Conservation (phyloP, 148 eudicot genomes). For the Cornus kousa region DNA sequence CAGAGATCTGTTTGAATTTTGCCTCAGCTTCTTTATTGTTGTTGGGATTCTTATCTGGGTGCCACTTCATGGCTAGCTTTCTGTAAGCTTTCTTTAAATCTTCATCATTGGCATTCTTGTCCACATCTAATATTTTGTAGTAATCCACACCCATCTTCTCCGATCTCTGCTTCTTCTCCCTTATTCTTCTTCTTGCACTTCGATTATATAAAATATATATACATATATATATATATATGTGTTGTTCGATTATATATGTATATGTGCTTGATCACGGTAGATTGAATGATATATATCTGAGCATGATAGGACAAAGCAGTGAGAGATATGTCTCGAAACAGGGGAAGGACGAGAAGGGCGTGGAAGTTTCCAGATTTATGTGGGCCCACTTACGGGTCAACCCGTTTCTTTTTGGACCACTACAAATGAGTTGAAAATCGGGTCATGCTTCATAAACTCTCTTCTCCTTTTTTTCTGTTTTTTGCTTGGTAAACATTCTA, state of each 20-base stretch:
- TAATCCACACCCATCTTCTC: conserved; percentile 45
- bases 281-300: background rate
- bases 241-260: background rate
- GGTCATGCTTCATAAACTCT: too few species aligned
- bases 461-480: too few species aligned
- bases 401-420: too few species aligned
- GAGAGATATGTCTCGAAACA: background rate
- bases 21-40: conserved; percentile 58
- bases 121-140: conserved; percentile 42
- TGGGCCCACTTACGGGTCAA: background rate
- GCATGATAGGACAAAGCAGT: background rate
- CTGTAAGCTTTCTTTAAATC: conserved; percentile 61
- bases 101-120: conserved; percentile 44
- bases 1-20: conserved; percentile 59
- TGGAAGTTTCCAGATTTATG: conserved; percentile 6
- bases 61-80: conserved; percentile 52
- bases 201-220: background rate
- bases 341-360: conserved; percentile 7
- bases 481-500: too few species aligned
- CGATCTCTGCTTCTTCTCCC: background rate
- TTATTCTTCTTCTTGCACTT: background rate
- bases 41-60: conserved; percentile 53
- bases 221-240: too few species aligned
- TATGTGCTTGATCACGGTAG: background rate
- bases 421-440: too few species aligned